Base-by-base conservation (phyloP, 768 basidiomycete genomes). In the Psilocybe azurescens region DNA sequence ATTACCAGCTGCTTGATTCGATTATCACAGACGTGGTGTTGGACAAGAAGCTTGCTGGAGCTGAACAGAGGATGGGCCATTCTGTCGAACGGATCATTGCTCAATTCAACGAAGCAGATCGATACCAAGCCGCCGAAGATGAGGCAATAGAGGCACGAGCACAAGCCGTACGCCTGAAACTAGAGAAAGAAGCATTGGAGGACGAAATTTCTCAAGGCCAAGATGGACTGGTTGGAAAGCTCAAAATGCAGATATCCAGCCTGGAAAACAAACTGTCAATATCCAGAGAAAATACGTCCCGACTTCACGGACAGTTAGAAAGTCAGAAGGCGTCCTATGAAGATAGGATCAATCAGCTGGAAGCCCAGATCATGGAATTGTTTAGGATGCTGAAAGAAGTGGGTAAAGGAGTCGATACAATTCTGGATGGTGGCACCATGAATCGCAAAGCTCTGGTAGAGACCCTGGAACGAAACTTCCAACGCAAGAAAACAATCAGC, bases 381-480 rank as follows among this genome's bases (percentile, higher is more conserved):
- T 99, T 96, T 79, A 84, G 90, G 67, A 97, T 97, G 94, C 80
- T 99, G 57, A 92, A 88, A 72, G 93, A 97, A 69, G 84, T 91
- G 38, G 88, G 90, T 14, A 87, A 84, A 59, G 89, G 90, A 13
- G 84, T 94, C 39, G 90, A 93, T 59, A 85, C 83, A 63, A 86
- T 95, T 61, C 77, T 92, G 18, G 91, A 89, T 72, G 81, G 78
- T 28, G 84, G 83, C 53, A 83, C 81, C 7, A 87, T 95, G 86
- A 91, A 96, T 69, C 84, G 94, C 61, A 90, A 89, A 75, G 82
- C 88, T 16, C 83, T 99, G 44, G 89, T 97, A 6, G 84, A 90
- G 38, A 85, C 86, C 18, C 79, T 97, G 57, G 92, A 94, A 75
- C 91, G 84, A 66, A 90, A 93, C 68, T 83, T 93, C 68, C 89